Percentiles rank a stretch among this genome's conserved stretches.
Conservation (phyloP, 305 asterid genomes). For the Solanum chacoense region DNA sequence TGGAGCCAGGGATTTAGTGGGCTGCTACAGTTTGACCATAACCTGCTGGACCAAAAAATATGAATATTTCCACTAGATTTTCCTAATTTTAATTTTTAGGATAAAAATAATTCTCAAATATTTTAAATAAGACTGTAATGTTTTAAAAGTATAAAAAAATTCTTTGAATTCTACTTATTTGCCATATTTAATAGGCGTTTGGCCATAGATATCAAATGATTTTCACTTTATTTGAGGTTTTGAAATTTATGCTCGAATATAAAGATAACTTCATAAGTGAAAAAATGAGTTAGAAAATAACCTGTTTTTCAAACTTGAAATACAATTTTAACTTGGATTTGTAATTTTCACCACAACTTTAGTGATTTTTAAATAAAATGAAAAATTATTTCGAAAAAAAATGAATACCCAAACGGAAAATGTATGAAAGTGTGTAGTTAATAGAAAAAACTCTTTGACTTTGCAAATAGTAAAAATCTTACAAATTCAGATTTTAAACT, state of each 20-base stretch:
- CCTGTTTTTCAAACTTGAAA: not conserved
- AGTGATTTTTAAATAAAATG: not conserved
- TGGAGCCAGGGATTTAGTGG: not conserved
- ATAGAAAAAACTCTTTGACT: not conserved
- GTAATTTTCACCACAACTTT: not conserved
- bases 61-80: not conserved
- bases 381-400: not conserved
- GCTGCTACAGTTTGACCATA: not conserved
- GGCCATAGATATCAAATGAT: accelerated
- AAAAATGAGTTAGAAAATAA: not conserved
- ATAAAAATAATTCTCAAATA: not conserved
- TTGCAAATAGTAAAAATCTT: not conserved
- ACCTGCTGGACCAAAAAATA: not conserved
- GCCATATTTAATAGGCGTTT: not conserved
- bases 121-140: not conserved
- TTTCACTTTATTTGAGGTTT: too few species aligned
- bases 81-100: not conserved
- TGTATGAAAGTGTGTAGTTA: not conserved
- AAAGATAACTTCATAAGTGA: not conserved
- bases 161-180: not conserved
- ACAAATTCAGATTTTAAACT: not conserved
- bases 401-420: not conserved
- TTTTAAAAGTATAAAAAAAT: not conserved
- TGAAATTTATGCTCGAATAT: not conserved
- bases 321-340: not conserved